Conservation (phyloP, 78 protist genomes). For the Ministeria vibrans region DNA sequence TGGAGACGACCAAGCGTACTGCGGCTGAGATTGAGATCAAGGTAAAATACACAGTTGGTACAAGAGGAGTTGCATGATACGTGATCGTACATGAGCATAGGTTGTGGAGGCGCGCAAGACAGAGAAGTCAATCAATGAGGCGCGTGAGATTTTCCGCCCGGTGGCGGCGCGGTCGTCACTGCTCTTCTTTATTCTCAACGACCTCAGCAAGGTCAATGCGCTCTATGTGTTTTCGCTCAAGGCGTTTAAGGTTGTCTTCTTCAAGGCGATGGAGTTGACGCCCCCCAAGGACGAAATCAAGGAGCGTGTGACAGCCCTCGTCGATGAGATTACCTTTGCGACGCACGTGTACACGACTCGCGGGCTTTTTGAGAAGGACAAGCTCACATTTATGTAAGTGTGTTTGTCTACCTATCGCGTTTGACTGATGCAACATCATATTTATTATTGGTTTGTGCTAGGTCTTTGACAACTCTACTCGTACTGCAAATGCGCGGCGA, state of each 20-base stretch:
- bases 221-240: constrained; percentile 77
- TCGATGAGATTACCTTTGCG: constrained; percentile 22
- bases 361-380: constrained; percentile 79
- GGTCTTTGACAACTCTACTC: constrained; percentile 26
- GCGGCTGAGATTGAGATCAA: constrained; percentile 40
- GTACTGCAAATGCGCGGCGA: constrained; percentile 35
- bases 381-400: constrained; percentile 60
- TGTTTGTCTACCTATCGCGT: too few relatives aligned
- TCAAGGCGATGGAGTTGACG: background rate
- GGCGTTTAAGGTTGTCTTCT: constrained; percentile 31
- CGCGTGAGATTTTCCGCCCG: constrained; percentile 60
- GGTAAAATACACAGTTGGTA: too few relatives aligned
- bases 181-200: constrained; percentile 69
- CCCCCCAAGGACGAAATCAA: background rate
- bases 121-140: constrained; percentile 35
- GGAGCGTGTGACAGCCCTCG: constrained; percentile 15
- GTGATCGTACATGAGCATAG: too few relatives aligned
- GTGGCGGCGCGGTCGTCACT: constrained; percentile 72
- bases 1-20: constrained; percentile 65
- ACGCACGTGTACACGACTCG: constrained; percentile 51
- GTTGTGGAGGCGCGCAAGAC: constrained; percentile 41
- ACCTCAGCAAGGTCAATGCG: constrained; percentile 51
- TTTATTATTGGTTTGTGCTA: too few relatives aligned
- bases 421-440: too few relatives aligned
- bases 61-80: too few relatives aligned